Evolutionary conservation across 163 green algal genomes (phyloP).

Genomic region (Scenedesmus sp.): DNA sequence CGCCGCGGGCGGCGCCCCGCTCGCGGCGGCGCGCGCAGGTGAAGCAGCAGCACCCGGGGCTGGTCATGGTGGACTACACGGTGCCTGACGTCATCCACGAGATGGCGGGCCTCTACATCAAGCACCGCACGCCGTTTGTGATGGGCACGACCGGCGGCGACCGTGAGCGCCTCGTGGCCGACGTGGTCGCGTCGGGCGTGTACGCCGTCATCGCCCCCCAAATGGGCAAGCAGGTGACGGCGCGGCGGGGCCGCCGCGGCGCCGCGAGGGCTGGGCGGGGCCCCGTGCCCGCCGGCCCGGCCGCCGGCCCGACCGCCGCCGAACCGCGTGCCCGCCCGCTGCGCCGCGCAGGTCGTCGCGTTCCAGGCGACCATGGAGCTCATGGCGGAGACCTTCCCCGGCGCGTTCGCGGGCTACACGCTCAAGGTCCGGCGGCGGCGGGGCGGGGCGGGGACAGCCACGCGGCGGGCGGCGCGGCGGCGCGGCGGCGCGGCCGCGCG

Average conservation of each 20-base stretch:
- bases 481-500: too few relatives aligned
- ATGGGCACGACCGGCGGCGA: conserved; percentile 99
- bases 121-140: conserved; percentile 85
- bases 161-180: conserved; percentile 71
- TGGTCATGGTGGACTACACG: conserved; percentile 72
- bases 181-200: conserved; percentile 62
- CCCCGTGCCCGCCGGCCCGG: too few relatives aligned
- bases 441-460: background rate
- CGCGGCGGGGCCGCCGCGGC: background rate
- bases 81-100: conserved; percentile 65
- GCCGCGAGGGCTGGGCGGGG: background rate
- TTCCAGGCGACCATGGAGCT: conserved; percentile 93
- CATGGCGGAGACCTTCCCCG: conserved; percentile 88
- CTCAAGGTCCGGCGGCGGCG: conserved; percentile 52
- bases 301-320: too few relatives aligned
- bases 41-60: conserved; percentile 50
- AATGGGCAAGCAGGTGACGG: conserved; percentile 97
- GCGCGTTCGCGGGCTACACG: conserved; percentile 95
- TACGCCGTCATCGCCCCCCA: conserved; percentile 98
- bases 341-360: conserved; percentile 55
- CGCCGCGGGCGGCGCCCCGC: too few relatives aligned
- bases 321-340: background rate
- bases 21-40: conserved; percentile 21
- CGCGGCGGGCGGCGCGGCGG: too few relatives aligned
- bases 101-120: conserved; percentile 64